phyloP scores from a whole-genome alignment of 106 monocot species.

The Narthecium ossifragum region DNA sequence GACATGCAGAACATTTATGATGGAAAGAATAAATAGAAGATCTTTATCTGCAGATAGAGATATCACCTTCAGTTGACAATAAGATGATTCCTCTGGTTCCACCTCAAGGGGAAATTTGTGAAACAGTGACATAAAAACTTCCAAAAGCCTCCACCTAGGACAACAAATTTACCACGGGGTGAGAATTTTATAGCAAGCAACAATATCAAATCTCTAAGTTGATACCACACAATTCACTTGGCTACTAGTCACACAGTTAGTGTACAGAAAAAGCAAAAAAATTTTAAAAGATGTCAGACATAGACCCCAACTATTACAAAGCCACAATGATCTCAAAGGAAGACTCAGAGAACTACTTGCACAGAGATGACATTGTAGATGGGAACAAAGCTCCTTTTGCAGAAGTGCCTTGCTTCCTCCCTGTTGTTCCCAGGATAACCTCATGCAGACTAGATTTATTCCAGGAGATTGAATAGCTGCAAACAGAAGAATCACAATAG shows the following conservation, averaged over 20 bases:
- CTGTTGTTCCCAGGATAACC: constrained; percentile 85
- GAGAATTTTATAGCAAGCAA: too few species aligned
- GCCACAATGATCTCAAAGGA: too few species aligned
- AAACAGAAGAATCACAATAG: constrained; percentile 5
- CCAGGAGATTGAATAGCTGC: constrained; percentile 94
- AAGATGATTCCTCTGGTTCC: constrained; percentile 30
- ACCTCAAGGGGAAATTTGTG: constrained; percentile 11
- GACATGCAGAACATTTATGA: too few species aligned
- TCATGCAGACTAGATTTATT: constrained; percentile 84
- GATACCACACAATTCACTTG: too few species aligned
- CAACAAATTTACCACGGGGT: too few species aligned
- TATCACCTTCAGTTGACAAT: constrained; percentile 65
- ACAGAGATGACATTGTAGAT: constrained; percentile 75
- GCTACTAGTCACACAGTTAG: too few species aligned
- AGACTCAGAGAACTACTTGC: too few species aligned
- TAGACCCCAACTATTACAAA: too few species aligned
- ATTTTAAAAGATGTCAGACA: too few species aligned
- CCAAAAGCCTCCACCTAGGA: constrained; percentile 68
- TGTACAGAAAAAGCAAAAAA: too few species aligned
- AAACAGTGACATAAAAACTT: constrained; percentile 46
- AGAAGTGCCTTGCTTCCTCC: constrained; percentile 94
- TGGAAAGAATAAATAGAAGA: too few species aligned
- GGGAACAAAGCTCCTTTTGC: constrained; percentile 64
- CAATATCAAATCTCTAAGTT: too few species aligned
- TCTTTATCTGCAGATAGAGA: constrained; percentile 2